Percentiles rank a stretch among this genome's conserved stretches.
phyloP scores from a whole-genome alignment of 2,329 filamentous ascomycete species.

The Verticillium isaacii region DNA sequence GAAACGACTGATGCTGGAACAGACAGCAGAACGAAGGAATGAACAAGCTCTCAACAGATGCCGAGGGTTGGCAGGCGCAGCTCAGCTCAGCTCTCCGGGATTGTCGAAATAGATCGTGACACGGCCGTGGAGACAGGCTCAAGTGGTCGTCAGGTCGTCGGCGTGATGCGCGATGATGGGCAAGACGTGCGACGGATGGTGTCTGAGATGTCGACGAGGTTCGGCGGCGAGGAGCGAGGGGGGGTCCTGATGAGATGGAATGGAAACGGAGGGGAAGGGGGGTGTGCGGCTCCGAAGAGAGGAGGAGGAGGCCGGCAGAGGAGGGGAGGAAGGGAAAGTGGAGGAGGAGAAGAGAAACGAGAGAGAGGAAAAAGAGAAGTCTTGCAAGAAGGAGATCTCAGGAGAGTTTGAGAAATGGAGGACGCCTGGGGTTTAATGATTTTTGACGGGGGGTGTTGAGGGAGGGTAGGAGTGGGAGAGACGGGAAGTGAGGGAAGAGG shows the following conservation, averaged over 20 bases:
- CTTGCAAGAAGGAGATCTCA: constrained; percentile 32
- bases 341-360: constrained; percentile 24
- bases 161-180: constrained; percentile 16
- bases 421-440: constrained; percentile 35
- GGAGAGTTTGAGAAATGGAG: constrained; percentile 30
- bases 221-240: constrained; percentile 9
- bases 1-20: constrained; percentile 28
- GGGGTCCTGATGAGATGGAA: constrained; percentile 17
- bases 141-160: constrained; percentile 17
- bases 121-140: neutral
- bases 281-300: constrained; percentile 1
- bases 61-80: neutral
- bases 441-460: constrained; percentile 23
- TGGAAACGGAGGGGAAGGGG: constrained; percentile 23
- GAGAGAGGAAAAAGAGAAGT: constrained; percentile 33
- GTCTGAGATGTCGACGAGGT: constrained; percentile 18
- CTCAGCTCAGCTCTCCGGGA: constrained; percentile 3
- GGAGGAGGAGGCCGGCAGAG: constrained; percentile 19
- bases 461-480: constrained; percentile 15
- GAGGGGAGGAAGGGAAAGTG: constrained; percentile 18
- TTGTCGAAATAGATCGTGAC: neutral
- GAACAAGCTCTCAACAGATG: constrained; percentile 14
- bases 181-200: constrained; percentile 20
- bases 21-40: constrained; percentile 12
- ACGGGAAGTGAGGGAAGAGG: constrained; percentile 8